Conservation (phyloP, 495 filamentous ascomycete genomes). For the Articulospora tetracladia region DNA sequence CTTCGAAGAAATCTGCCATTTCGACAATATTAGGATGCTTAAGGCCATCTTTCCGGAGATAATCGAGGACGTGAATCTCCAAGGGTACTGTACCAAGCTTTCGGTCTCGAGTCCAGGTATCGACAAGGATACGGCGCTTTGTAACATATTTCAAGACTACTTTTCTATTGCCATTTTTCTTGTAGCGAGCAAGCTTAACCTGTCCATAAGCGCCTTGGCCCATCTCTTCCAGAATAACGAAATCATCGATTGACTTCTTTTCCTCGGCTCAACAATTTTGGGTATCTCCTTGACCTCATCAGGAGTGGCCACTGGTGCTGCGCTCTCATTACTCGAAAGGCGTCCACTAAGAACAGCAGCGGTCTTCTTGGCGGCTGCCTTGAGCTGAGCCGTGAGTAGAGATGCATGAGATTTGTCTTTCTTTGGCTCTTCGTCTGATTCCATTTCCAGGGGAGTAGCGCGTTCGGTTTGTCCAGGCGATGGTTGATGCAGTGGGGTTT, state of each 20-base stretch:
- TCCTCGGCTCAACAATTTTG: slow-evolving; percentile 21
- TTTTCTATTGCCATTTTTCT: slow-evolving; percentile 69
- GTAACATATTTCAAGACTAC: slow-evolving; percentile 98
- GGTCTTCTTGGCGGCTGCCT: slow-evolving; percentile 56
- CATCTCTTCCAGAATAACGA: slow-evolving; percentile 95
- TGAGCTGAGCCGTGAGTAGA: slow-evolving; percentile 71
- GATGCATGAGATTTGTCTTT: slow-evolving; percentile 40
- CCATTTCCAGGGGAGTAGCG: slow-evolving; percentile 45
- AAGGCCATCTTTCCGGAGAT: slow-evolving; percentile 79
- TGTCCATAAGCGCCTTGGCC: slow-evolving; percentile 97
- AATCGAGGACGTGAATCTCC: slow-evolving; percentile 97
- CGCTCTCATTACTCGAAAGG: background rate
- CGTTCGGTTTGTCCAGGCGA: slow-evolving; percentile 64
- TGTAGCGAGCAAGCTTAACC: slow-evolving; percentile 92
- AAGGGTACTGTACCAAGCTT: slow-evolving; percentile 93
- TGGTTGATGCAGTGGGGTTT: slow-evolving; percentile 69
- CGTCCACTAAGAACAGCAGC: slow-evolving; percentile 43
- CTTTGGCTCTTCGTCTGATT: slow-evolving; percentile 36
- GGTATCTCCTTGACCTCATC: slow-evolving; percentile 28
- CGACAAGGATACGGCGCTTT: slow-evolving; percentile 92
- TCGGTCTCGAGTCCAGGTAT: slow-evolving; percentile 96
- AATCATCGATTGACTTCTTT: slow-evolving; percentile 87
- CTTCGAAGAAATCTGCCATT: slow-evolving; percentile 98
- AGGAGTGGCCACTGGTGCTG: slow-evolving; percentile 23
- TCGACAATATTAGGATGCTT: slow-evolving; percentile 96